Evolutionary conservation across 2,329 filamentous ascomycete genomes (phyloP).

Genomic region (Neobulgaria alba): DNA sequence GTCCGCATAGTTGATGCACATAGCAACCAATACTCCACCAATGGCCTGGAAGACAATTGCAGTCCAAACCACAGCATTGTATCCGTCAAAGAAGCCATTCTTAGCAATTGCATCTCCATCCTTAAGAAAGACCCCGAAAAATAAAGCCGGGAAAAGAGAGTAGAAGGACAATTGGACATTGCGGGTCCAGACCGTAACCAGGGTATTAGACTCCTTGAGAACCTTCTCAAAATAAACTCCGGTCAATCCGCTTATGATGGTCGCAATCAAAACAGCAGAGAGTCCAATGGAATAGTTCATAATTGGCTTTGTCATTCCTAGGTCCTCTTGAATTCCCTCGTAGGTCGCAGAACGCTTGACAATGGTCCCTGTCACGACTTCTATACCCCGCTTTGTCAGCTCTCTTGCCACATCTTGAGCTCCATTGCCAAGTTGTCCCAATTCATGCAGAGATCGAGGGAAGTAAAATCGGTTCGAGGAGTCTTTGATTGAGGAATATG

Average conservation of each 20-base stretch:
- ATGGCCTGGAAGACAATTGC: constrained; percentile 75
- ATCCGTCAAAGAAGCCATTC: constrained; percentile 89
- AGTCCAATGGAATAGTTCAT: constrained; percentile 78
- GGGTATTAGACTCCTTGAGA: constrained; percentile 70
- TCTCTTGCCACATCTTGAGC: constrained; percentile 41
- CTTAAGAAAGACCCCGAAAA: constrained; percentile 78
- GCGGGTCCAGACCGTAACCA: constrained; percentile 80
- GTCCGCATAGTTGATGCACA: constrained; percentile 75
- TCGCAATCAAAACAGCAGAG: constrained; percentile 67
- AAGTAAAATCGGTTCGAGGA: constrained; percentile 53
- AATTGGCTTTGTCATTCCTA: constrained; percentile 37
- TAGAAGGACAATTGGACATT: constrained; percentile 95
- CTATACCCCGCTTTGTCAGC: constrained; percentile 40
- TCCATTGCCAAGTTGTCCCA: constrained; percentile 54
- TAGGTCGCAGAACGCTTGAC: constrained; percentile 76
- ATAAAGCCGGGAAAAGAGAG: constrained; percentile 79
- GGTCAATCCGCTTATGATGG: constrained; percentile 72
- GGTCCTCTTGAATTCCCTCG: constrained; percentile 69
- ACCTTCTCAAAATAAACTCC: constrained; percentile 88
- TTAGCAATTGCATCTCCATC: constrained; percentile 77
- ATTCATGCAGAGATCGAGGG: constrained; percentile 69
- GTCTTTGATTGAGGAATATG: constrained; percentile 53
- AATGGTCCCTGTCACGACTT: constrained; percentile 35
- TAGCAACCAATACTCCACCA: constrained; percentile 74
- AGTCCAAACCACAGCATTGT: constrained; percentile 85